Evolutionary conservation across 23 red algal genomes (phyloP).

Genomic region (Pyropia yezoensis): DNA sequence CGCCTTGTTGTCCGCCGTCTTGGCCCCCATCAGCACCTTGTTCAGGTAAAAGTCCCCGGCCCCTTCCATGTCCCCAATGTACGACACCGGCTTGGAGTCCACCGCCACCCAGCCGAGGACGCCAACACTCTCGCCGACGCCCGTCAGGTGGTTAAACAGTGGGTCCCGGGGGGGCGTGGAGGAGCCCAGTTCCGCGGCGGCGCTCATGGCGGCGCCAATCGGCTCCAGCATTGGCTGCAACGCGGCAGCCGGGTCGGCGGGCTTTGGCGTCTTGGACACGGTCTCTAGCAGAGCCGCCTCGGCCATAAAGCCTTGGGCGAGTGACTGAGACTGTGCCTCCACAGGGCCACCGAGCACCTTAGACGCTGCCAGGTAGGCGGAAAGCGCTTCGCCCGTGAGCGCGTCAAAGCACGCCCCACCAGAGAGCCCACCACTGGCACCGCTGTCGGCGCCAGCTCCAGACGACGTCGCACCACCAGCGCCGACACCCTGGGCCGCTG

Average conservation of each 20-base stretch:
- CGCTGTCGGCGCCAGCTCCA: neutral
- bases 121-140: slow-evolving; percentile 39
- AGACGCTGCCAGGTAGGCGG: neutral
- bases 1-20: slow-evolving; percentile 43
- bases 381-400: neutral
- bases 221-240: slow-evolving; percentile 41
- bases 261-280: slow-evolving; percentile 27
- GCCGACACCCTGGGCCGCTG: neutral
- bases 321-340: neutral
- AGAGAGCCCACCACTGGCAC: too few relatives aligned
- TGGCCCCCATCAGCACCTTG: slow-evolving; percentile 50
- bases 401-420: neutral
- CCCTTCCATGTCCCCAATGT: slow-evolving; percentile 41
- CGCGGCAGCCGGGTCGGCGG: slow-evolving; percentile 24
- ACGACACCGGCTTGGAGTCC: slow-evolving; percentile 47
- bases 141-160: slow-evolving; percentile 51
- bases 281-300: slow-evolving; percentile 16
- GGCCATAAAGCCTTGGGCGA: neutral
- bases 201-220: slow-evolving; percentile 47
- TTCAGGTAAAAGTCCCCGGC: slow-evolving; percentile 57
- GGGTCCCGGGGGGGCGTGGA: slow-evolving; percentile 27
- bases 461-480: neutral
- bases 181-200: slow-evolving; percentile 14
- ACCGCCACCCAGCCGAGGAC: slow-evolving; percentile 71
- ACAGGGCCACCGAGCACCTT: neutral